phyloP scores from a whole-genome alignment of 768 basidiomycete genomes.

The Rhodosporidiobolus odoratus region DNA sequence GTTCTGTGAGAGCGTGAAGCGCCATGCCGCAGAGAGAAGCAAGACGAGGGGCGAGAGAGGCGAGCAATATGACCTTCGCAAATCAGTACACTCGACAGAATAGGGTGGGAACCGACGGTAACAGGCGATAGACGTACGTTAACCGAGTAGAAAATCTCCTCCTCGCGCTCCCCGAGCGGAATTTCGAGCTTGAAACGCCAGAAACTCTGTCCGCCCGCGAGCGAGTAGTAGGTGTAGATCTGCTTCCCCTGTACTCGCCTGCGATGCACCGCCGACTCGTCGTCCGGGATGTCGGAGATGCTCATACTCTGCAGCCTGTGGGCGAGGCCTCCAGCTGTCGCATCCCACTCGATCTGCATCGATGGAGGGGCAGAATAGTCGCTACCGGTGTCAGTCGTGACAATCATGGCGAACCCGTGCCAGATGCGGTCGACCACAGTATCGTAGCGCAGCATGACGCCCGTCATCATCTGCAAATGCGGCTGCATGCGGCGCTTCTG shows the following conservation, averaged over 20 bases:
- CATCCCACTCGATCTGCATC: conserved; percentile 70
- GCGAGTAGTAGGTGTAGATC: conserved; percentile 41
- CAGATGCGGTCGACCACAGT: conserved; percentile 73
- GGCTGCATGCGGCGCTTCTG: conserved; percentile 31
- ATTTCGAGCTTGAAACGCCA: conserved; percentile 87
- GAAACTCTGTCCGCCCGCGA: conserved; percentile 74
- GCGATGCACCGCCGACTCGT: conserved; percentile 31
- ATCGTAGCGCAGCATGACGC: conserved; percentile 50
- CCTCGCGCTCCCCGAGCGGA: conserved; percentile 65
- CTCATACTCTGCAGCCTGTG: conserved; percentile 5
- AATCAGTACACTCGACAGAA: neutral
- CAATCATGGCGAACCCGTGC: conserved; percentile 81
- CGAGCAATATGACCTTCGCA: neutral
- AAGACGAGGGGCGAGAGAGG: too few species aligned
- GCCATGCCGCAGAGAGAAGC: neutral
- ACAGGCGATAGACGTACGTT: conserved; percentile 56
- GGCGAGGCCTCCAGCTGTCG: conserved; percentile 47
- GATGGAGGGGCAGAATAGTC: conserved; percentile 68
- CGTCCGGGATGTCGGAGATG: conserved; percentile 27
- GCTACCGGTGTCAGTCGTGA: conserved; percentile 76
- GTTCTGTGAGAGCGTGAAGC: conserved; percentile 44
- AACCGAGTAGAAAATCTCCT: conserved; percentile 71
- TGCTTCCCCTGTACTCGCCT: conserved; percentile 25
- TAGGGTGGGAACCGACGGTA: too few species aligned
- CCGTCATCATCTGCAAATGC: conserved; percentile 7